Percentiles rank a stretch among this genome's conserved stretches.
Evolutionary conservation across 2,329 filamentous ascomycete species (phyloP).

Genomic region (Cercospora canescens): DNA sequence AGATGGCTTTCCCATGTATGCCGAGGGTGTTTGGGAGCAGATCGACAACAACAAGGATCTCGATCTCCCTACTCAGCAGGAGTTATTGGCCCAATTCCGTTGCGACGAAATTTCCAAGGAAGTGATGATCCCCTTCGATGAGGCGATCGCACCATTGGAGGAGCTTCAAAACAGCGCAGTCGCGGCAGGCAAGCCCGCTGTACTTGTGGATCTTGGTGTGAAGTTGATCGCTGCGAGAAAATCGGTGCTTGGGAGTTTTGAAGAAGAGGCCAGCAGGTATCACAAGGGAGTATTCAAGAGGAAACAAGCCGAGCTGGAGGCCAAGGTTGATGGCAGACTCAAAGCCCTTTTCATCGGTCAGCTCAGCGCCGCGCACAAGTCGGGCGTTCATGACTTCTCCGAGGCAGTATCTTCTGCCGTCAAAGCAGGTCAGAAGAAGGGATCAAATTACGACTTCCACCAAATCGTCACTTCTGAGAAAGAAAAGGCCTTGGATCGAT

Average conservation of each 20-base stretch:
- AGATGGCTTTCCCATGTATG: conserved; percentile 93
- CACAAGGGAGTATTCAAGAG: conserved; percentile 92
- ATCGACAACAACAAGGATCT: conserved; percentile 99
- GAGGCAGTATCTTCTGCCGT: conserved; percentile 85
- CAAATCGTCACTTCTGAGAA: conserved; percentile 88
- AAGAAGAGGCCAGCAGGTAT: conserved; percentile 87
- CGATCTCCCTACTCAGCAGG: conserved; percentile 94
- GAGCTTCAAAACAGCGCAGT: conserved; percentile 76
- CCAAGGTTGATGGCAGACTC: conserved; percentile 82
- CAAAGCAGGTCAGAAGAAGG: conserved; percentile 90
- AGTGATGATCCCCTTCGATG: conserved; percentile 80
- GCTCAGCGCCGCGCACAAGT: conserved; percentile 83
- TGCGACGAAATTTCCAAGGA: conserved; percentile 96
- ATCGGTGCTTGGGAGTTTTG: conserved; percentile 79
- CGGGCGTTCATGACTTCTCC: conserved; percentile 78
- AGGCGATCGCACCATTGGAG: conserved; percentile 78
- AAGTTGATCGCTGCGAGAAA: conserved; percentile 71
- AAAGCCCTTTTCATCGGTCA: conserved; percentile 90
- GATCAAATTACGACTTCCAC: conserved; percentile 88
- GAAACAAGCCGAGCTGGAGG: conserved; percentile 81
- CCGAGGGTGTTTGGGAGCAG: conserved; percentile 94
- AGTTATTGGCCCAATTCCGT: conserved; percentile 92
- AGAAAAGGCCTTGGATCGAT: conserved; percentile 70
- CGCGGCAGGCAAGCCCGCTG: conserved; percentile 68
- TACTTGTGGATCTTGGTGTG: conserved; percentile 73